Evolutionary conservation across 2,329 filamentous ascomycete genomes (phyloP), one percentile per base, ranked within the genome.

Genomic region (Botryotinia calthae): DNA sequence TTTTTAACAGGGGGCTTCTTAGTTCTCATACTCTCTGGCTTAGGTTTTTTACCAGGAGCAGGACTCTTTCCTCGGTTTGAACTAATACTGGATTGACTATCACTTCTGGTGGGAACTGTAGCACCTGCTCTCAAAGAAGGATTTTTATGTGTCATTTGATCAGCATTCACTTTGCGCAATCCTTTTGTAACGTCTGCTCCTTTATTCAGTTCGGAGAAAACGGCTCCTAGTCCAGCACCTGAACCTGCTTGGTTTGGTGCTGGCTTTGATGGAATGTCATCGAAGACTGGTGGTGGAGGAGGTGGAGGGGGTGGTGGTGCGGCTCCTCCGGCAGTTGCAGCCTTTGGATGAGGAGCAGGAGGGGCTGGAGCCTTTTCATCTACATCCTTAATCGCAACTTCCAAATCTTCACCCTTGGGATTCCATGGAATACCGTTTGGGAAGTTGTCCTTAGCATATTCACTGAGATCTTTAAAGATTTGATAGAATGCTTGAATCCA

Each of bases 61-160:
- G 94, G 95, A 76, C 93, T 97, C 87, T 96, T 97, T 72, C 88
- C 90, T 66, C 93, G 88, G 54, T 84, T 80, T 10, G 86, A 86
- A 20, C 83, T 82, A 58, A 85, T 85, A 74, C 86, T 86, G 34
- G 87, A 88, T 42, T 83, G 82, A 65, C 84, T 84, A 70, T 85
- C 84, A 71, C 86, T 86, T 73, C 87, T 84, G 73, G 86, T 86
- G 1, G 92, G 86, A 4, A 95, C 93, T 2, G 89, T 87, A 20
- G 93, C 92, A 74, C 86, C 86, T 37, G 93, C 88, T 75, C 96
- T 91, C 73, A 99, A 86, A 16, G 90, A 89, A 22, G 96, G 96
- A 83, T 99, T 99, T 86, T 98, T 98, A 84, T 99, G 96, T 74
- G 96, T 99, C 95, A 98, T 98, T 82, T 98, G 87, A 71, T 93